These are phyloP conservation scores for Mucor plumbeus DNA, from an alignment of 371 early-diverging fungal genomes.

Conservation along the genomic window DNA sequence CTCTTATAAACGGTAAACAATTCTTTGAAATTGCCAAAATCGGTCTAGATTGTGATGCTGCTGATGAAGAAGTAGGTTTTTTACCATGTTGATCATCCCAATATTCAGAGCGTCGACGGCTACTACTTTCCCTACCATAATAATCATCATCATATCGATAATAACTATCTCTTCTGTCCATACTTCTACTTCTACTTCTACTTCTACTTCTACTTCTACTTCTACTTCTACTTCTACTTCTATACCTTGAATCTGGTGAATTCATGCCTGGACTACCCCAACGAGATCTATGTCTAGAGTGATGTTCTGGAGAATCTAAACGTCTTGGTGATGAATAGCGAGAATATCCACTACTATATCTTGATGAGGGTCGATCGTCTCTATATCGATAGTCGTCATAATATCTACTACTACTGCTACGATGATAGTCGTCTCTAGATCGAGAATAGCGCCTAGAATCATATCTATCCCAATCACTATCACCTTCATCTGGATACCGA, in stretches of 20 bases:
- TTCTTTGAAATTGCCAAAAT: constrained; percentile 59
- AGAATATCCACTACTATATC: constrained; percentile 34
- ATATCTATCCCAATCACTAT: constrained; percentile 17
- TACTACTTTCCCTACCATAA: constrained; percentile 12
- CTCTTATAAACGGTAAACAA: constrained; percentile 58
- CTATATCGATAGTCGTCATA: constrained; percentile 34
- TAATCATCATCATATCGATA: constrained; percentile 26
- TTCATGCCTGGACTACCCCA: constrained; percentile 50
- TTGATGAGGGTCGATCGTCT: constrained; percentile 25
- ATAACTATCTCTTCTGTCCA: constrained; percentile 22
- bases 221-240: constrained; percentile 35
- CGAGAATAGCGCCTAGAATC: constrained; percentile 20
- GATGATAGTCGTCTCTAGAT: constrained; percentile 17
- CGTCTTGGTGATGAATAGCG: constrained; percentile 47
- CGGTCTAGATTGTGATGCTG: constrained; percentile 29
- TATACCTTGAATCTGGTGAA: constrained; percentile 43
- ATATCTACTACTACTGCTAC: constrained; percentile 11
- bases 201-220: constrained; percentile 42
- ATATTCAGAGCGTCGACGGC: constrained; percentile 31
- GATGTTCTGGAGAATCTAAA: constrained; percentile 3
- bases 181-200: constrained; percentile 45
- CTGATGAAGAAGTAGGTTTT: neutral
- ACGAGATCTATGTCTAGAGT: constrained; percentile 29
- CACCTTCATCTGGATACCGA: constrained; percentile 7
- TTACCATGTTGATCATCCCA: constrained; percentile 25